Evolutionary conservation across 441 rosid species (phyloP).

Genomic region (Aleurites moluccanus): DNA sequence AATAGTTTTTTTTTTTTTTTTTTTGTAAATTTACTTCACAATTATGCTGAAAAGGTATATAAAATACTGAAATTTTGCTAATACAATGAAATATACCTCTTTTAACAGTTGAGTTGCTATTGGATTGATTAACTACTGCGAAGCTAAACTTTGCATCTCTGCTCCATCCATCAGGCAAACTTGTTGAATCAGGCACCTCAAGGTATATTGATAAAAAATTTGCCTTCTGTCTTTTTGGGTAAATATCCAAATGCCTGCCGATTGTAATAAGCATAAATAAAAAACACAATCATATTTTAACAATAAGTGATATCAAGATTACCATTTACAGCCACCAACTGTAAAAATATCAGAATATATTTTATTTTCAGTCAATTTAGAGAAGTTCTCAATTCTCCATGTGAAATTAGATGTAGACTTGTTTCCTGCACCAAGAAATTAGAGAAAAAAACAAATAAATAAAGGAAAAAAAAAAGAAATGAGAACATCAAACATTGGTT

Average conservation of each 20-base stretch:
- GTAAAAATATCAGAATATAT: not conserved
- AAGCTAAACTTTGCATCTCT: constrained; percentile 9
- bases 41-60: too few species aligned
- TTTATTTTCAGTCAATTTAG: not conserved
- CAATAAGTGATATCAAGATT: not conserved
- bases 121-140: constrained; percentile 9
- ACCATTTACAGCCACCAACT: not conserved
- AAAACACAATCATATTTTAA: too few species aligned
- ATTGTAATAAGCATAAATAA: too few species aligned
- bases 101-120: not conserved
- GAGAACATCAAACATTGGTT: too few species aligned
- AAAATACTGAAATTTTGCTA: too few species aligned
- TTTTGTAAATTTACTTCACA: too few species aligned
- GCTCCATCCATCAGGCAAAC: constrained; percentile 13
- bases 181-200: constrained; percentile 1
- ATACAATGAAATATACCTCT: not conserved
- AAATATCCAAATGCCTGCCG: constrained; percentile 3
- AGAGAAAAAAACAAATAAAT: too few species aligned
- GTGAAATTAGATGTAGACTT: not conserved
- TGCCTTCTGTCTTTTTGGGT: constrained; percentile 3
- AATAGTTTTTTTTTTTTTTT: too few species aligned
- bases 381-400: not conserved
- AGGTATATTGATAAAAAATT: constrained; percentile 14
- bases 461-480: too few species aligned
- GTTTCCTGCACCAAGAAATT: too few species aligned